A percentile compares a stretch with the other conserved stretches of the same genome.
Evolutionary conservation across 208 protist species (phyloP).

Genomic region (Vickermania ingenoplastis): DNA sequence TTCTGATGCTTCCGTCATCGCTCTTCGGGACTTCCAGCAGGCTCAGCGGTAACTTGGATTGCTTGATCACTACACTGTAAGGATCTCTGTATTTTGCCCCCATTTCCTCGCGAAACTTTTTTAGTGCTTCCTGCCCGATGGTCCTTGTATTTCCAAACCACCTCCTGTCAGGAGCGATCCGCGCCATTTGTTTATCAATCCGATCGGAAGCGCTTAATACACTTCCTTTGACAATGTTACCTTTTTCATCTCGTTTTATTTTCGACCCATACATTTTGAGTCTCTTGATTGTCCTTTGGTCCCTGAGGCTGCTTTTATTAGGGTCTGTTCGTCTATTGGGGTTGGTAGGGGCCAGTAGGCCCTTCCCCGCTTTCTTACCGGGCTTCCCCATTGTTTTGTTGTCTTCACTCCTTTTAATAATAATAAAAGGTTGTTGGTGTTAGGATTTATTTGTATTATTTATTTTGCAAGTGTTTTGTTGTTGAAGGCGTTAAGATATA

Average conservation of each 20-base stretch:
- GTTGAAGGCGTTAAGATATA: background rate
- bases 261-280: slow-evolving; percentile 87
- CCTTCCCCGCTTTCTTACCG: slow-evolving; percentile 85
- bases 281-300: slow-evolving; percentile 77
- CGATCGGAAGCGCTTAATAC: slow-evolving; percentile 81
- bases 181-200: slow-evolving; percentile 80
- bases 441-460: slow-evolving; percentile 5
- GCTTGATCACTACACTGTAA: slow-evolving; percentile 96
- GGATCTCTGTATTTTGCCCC: slow-evolving; percentile 93
- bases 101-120: slow-evolving; percentile 95
- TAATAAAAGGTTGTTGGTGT: too few relatives aligned
- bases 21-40: slow-evolving; percentile 87
- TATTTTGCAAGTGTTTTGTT: slow-evolving; percentile 1
- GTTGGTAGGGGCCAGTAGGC: slow-evolving; percentile 80
- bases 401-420: background rate
- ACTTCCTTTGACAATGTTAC: slow-evolving; percentile 87
- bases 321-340: slow-evolving; percentile 62
- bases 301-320: slow-evolving; percentile 74
- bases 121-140: slow-evolving; percentile 94
- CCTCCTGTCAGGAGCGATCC: slow-evolving; percentile 91
- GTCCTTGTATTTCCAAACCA: slow-evolving; percentile 98
- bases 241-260: slow-evolving; percentile 86
- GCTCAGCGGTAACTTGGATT: slow-evolving; percentile 95
- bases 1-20: slow-evolving; percentile 82
- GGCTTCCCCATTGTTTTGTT: slow-evolving; percentile 74